Base-by-base conservation (phyloP, 2,329 filamentous ascomycete species). In the Pseudogymnoascus pannorum region DNA sequence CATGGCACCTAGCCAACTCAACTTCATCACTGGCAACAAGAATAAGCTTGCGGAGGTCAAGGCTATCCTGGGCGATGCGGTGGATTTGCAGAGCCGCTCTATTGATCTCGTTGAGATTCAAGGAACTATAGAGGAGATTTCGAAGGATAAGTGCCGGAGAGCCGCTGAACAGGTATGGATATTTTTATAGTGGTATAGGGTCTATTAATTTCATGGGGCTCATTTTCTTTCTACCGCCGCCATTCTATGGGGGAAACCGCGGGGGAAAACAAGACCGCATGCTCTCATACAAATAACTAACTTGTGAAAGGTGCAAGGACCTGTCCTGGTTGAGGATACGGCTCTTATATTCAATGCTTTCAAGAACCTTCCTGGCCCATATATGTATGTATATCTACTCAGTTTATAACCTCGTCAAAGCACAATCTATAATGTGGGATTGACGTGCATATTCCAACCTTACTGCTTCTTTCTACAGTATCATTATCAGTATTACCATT, bases 21-120 rank as follows among this genome's bases (percentile, higher is more conserved):
- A 95, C 76, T 99, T 99, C 79, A 96, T 99, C 72, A 97, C 93
- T 1, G 89, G 93, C 75, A 99, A 99, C 77, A 86, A 87, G 71
- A 95, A 96, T 79, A 99, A 99, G 78, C 82, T 99, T 61, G 78
- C 81, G 62, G 94, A 99, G 78, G 92, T 96, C 67, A 86, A 89
- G 74, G 87, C 89, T 16, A 97, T 99, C 68, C 82, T 99, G 2
- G 86, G 83, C 7, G 83, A 82, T 62, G 77, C 78, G 33, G 88
- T 97, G 66, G 79, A 87, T 65, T 81, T 99, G 42, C 81, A 84
- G 61, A 93, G 81, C 75, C 85, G 90, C 73, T 79, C 84, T 35
- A 75, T 97, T 29, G 92, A 97, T 71, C 78, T 97, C 18, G 82
- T 88, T 31, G 94, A 99, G 77, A 86, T 97, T 57, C 94, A 99